Percentiles rank a stretch among this genome's conserved stretches.
phyloP scores from a whole-genome alignment of 441 rosid species.

The Rhodomyrtus psidioides region DNA sequence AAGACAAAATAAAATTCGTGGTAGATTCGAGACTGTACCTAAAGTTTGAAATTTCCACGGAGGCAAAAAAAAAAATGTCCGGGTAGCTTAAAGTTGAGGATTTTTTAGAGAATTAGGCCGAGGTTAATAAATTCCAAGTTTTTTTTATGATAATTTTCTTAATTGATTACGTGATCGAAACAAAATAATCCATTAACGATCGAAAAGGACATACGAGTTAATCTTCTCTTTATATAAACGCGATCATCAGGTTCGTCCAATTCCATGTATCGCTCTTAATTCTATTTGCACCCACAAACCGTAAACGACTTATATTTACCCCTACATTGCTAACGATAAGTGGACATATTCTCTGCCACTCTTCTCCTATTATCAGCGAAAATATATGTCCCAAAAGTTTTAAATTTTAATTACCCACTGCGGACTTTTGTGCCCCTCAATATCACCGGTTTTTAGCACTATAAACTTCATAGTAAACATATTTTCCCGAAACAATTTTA shows the following conservation, averaged over 20 bases:
- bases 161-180: not conserved
- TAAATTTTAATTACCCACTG: no score
- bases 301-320: not conserved
- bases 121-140: no score
- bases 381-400: not conserved
- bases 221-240: not conserved
- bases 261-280: fast-evolving
- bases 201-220: not conserved
- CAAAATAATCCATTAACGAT: not conserved
- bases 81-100: no score
- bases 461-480: not conserved
- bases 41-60: no score
- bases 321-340: not conserved
- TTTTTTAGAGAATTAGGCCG: no score
- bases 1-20: no score
- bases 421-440: no score
- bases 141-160: not conserved
- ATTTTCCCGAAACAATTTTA: not conserved
- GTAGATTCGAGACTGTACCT: no score
- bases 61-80: no score
- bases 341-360: not conserved
- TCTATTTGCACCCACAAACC: not conserved
- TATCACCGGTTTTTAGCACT: not conserved
- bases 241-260: not conserved
- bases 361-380: no score